Percentiles rank a stretch among this genome's conserved stretches.
Conservation (phyloP, 305 asterid genomes). For the Solanum hybrid region DNA sequence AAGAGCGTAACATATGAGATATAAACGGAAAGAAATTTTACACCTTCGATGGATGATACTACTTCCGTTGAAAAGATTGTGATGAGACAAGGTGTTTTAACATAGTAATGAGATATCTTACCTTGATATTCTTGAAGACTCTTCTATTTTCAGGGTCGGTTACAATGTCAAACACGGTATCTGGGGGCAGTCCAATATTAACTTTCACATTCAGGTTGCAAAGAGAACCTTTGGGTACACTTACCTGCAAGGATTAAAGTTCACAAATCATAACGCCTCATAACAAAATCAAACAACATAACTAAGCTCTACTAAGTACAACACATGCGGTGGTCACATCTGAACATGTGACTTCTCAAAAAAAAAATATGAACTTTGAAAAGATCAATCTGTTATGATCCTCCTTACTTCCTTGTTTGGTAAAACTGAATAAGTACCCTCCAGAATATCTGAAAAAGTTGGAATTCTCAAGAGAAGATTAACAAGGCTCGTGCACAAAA, state of each 20-base stretch:
- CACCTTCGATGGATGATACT: background rate
- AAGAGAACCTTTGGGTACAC: slow-evolving; percentile 83
- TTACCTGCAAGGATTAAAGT: slow-evolving; percentile 44
- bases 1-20: background rate
- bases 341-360: background rate
- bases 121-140: slow-evolving; percentile 92
- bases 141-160: slow-evolving; percentile 79
- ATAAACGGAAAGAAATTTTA: background rate
- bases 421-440: background rate
- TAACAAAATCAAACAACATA: background rate
- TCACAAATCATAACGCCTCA: background rate
- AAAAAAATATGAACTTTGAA: background rate
- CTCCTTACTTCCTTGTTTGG: background rate
- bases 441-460: background rate
- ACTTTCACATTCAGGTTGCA: slow-evolving; percentile 51
- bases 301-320: background rate
- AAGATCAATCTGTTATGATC: background rate
- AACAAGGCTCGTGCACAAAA: background rate
- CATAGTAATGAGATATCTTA: slow-evolving; percentile 2
- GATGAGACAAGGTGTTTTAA: background rate
- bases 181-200: slow-evolving; percentile 88
- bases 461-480: background rate
- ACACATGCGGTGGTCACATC: background rate
- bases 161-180: slow-evolving; percentile 64
- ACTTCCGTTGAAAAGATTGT: background rate